Evolutionary conservation across 768 basidiomycete genomes (phyloP).

Genomic region (Pleurotus salmoneostramineus): DNA sequence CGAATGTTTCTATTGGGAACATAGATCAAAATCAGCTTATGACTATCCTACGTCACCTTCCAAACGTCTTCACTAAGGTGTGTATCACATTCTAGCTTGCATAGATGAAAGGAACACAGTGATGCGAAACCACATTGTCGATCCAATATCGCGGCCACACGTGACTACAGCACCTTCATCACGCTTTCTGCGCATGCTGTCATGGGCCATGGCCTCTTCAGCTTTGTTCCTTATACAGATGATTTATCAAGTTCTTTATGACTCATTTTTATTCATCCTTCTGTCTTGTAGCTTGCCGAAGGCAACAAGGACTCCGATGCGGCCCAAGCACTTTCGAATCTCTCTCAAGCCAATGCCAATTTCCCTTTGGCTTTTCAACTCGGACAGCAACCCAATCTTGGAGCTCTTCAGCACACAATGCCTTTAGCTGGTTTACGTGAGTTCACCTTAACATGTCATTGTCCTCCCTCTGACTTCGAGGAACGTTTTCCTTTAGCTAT

Average conservation of each 20-base stretch:
- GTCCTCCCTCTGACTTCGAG: slow-evolving; percentile 59
- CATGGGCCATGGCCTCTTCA: background rate
- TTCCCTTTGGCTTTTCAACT: slow-evolving; percentile 18
- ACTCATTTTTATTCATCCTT: slow-evolving; percentile 13
- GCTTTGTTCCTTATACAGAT: background rate
- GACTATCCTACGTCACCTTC: slow-evolving; percentile 52
- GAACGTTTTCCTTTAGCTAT: slow-evolving; percentile 47
- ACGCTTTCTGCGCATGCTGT: slow-evolving; percentile 7
- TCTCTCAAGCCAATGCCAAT: slow-evolving; percentile 35
- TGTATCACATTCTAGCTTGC: slow-evolving; percentile 14
- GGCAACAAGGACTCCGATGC: slow-evolving; percentile 53
- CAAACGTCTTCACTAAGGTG: slow-evolving; percentile 56
- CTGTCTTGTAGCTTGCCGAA: slow-evolving; percentile 27
- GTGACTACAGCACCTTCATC: slow-evolving; percentile 22
- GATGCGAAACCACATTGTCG: background rate
- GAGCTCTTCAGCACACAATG: slow-evolving; percentile 27
- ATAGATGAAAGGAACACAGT: background rate
- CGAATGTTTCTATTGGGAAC: slow-evolving; percentile 3
- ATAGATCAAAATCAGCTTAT: slow-evolving; percentile 58
- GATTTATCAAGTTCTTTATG: background rate
- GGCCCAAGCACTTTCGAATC: slow-evolving; percentile 52
- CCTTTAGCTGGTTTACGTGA: slow-evolving; percentile 48
- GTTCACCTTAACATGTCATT: slow-evolving; percentile 71
- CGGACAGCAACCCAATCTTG: slow-evolving; percentile 28
- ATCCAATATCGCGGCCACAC: slow-evolving; percentile 18